A percentile compares a stretch with the other conserved stretches of the same genome.
Evolutionary conservation across 371 early-diverging fungal genomes (phyloP).

Genomic region (Zychaea mexicana): DNA sequence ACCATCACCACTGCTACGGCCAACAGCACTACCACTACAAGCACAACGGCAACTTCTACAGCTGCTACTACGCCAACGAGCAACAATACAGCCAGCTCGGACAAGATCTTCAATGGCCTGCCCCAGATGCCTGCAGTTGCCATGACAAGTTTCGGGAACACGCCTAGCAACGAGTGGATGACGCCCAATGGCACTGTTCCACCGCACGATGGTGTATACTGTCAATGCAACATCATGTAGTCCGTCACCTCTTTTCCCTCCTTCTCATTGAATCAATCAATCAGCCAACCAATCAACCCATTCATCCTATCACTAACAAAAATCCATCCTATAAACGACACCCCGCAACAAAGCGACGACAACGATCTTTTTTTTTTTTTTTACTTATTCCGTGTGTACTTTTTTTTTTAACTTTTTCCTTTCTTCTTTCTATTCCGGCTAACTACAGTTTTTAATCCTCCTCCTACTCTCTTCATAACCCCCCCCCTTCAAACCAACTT

Average conservation of each 20-base stretch:
- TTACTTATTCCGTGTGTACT: constrained; percentile 1
- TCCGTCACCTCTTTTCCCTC: too few relatives aligned
- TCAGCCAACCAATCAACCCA: too few relatives aligned
- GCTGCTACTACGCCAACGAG: background rate
- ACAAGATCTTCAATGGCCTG: constrained; percentile 13
- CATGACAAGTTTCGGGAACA: constrained; percentile 26
- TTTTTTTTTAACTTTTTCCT: constrained; percentile 4
- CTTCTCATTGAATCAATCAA: too few relatives aligned
- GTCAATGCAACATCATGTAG: constrained; percentile 35
- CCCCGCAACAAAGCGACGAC: too few relatives aligned
- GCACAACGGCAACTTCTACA: background rate
- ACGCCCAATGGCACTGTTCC: constrained; percentile 16
- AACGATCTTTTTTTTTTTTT: too few relatives aligned
- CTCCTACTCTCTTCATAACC: background rate
- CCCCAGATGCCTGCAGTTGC: constrained; percentile 42
- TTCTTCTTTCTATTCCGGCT: too few relatives aligned
- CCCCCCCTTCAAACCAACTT: too few relatives aligned
- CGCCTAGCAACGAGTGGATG: constrained; percentile 6
- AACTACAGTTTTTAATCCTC: too few relatives aligned
- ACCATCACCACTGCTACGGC: background rate
- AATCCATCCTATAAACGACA: too few relatives aligned
- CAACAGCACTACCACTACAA: background rate
- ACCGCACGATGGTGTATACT: constrained; percentile 25
- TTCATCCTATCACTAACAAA: too few relatives aligned
- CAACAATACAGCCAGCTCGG: background rate